phyloP scores from a whole-genome alignment of 495 filamentous ascomycete genomes.

The Bacidia rubella region DNA sequence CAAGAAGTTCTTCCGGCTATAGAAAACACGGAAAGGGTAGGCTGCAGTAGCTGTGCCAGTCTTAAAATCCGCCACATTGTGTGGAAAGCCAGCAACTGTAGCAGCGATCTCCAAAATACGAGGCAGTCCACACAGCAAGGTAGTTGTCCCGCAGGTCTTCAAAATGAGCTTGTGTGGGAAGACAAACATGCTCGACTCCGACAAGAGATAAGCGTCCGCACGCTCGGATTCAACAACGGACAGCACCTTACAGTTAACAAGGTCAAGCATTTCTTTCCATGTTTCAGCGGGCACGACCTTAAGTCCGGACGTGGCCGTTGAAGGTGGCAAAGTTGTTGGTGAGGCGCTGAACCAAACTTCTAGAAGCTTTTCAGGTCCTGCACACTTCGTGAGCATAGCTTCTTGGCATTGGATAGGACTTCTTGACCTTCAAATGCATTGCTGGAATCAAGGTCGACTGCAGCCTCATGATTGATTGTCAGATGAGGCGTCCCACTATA shows the following conservation, averaged over 20 bases:
- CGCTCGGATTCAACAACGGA: constrained; percentile 90
- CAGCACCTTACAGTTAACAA: constrained; percentile 96
- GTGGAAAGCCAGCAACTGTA: constrained; percentile 72
- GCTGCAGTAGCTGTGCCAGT: constrained; percentile 55
- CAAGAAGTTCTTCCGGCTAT: constrained; percentile 96
- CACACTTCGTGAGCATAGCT: neutral
- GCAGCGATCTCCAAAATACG: constrained; percentile 86
- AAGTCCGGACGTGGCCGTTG: constrained; percentile 59
- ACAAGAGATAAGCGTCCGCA: constrained; percentile 93
- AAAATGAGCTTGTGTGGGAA: constrained; percentile 98
- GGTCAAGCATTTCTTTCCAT: constrained; percentile 94
- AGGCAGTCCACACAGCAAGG: constrained; percentile 73
- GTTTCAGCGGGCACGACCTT: constrained; percentile 72
- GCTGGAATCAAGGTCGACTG: constrained; percentile 85
- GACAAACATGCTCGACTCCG: constrained; percentile 99
- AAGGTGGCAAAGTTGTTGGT: constrained; percentile 52
- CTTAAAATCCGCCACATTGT: constrained; percentile 33
- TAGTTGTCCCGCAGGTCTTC: constrained; percentile 98
- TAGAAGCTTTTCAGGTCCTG: constrained; percentile 91
- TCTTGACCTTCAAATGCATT: constrained; percentile 86
- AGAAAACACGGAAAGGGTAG: constrained; percentile 90
- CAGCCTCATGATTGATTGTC: constrained; percentile 94
- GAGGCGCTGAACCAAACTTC: constrained; percentile 97
- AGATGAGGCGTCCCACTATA: constrained; percentile 66
- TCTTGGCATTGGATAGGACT: neutral